Conservation (phyloP, 768 basidiomycete species). For the Xerocomellus amylosporus region DNA sequence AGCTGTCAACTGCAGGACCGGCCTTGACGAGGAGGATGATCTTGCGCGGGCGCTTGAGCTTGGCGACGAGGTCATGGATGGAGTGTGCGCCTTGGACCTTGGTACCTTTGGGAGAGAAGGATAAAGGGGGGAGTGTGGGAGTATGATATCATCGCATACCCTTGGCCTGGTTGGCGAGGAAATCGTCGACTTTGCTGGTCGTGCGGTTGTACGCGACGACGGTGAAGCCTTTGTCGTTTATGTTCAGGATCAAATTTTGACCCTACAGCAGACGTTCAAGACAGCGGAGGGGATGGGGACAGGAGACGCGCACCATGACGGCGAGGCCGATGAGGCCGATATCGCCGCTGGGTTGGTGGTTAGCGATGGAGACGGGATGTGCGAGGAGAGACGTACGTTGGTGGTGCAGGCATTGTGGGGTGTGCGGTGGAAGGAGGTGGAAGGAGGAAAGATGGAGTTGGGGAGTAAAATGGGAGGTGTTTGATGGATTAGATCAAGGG, state of each 20-base stretch:
- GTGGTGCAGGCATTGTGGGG: conserved; percentile 43
- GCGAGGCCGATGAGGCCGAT: conserved; percentile 98
- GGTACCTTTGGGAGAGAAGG: conserved; percentile 59
- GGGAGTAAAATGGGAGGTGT: conserved; percentile 24
- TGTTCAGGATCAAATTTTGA: conserved; percentile 96
- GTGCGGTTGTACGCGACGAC: conserved; percentile 98
- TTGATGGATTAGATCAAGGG: conserved; percentile 30
- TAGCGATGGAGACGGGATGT: conserved; percentile 10
- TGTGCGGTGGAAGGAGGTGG: conserved; percentile 29
- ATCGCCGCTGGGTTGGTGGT: conserved; percentile 66
- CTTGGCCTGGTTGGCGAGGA: conserved; percentile 97
- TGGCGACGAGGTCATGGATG: conserved; percentile 82
- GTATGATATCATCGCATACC: conserved; percentile 52
- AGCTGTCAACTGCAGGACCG: conserved; percentile 91
- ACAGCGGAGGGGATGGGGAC: conserved; percentile 12
- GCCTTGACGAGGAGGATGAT: conserved; percentile 99
- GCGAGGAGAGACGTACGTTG: conserved; percentile 45
- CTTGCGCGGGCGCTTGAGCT: conserved; percentile 94
- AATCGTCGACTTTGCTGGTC: conserved; percentile 90
- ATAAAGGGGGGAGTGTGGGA: conserved; percentile 16
- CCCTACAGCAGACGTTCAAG: conserved; percentile 49
- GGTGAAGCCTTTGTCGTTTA: conserved; percentile 99
- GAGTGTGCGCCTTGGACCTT: conserved; percentile 95
- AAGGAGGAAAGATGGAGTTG: conserved; percentile 25
- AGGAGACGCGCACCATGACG: conserved; percentile 75